Evolutionary conservation across 345 rosid genomes (phyloP), one percentile per base, ranked within the genome.

Genomic region (Populus pruinosa): DNA sequence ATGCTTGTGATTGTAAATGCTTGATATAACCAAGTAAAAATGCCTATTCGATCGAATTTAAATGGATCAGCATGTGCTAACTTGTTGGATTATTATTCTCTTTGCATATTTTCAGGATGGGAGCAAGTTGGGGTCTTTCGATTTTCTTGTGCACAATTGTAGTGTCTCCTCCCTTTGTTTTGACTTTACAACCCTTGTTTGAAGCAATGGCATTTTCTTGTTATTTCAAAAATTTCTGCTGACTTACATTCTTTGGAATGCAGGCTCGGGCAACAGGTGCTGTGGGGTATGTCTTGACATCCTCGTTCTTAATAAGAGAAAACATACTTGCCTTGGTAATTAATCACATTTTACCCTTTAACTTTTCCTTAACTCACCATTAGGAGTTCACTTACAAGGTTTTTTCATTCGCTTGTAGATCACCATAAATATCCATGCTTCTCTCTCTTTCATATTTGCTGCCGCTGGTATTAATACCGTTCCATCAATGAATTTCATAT

Each of bases 271-370:
- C 99, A 71, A 71, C 81, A 18, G 96, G 99, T 69, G 90, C 91
- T 14, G 81, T 91, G 85, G 97, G 97, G 74, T 93, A 95, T 85
- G 92, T 95, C 80, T 79, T 92, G 38, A 87, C 92, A 79, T 84
- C 97, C 70, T 95, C 98, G 17, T 95, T 95, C 88, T 85, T 95
- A 74, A 93, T 93, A 86, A 88, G 92, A 86, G 99, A 95, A 81
- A 95, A 93, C 80, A 93, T 95, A 80, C 91, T 93, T 38, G 96
- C 89, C 73, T 83, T 95, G 91, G 98, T 95, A 88, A 84, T 74
- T 63, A 10, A 74, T 53, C 65, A 33, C 63, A 38, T 62, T 49
- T 66, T 64, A 36, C 62, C 35, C 66, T 68, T 33, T 65, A 41
- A 20, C 13, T 49, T 70, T 39, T 70, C 53, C 77, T 70, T 47